These are phyloP conservation scores for Cerrena zonata DNA, from an alignment of 1,284 basidiomycete genomes.

Conservation along the genomic window DNA sequence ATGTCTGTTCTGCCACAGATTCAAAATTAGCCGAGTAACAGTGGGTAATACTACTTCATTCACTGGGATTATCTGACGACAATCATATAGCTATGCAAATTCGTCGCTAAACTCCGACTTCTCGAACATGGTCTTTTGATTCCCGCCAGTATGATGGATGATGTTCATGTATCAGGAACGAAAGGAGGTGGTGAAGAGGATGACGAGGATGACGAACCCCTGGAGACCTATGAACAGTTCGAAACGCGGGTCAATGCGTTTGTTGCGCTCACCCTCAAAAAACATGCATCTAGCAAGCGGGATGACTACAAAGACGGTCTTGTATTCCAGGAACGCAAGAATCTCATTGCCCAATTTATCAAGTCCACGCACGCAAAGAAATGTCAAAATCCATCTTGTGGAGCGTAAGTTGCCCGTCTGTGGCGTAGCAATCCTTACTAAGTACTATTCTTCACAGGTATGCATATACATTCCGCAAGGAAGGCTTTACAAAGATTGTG, in stretches of 20 bases:
- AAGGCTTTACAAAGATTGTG: conserved; percentile 90
- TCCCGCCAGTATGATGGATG: conserved; percentile 74
- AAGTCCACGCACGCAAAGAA: conserved; percentile 64
- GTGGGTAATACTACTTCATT: conserved; percentile 43
- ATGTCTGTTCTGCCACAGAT: conserved; percentile 95
- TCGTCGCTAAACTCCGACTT: conserved; percentile 81
- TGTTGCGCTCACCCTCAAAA: conserved; percentile 60
- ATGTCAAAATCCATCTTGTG: conserved; percentile 74
- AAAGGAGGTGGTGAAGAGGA: conserved; percentile 32
- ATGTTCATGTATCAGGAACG: conserved; percentile 40
- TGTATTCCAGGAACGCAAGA: conserved; percentile 85
- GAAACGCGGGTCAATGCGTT: conserved; percentile 69
- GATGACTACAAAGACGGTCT: conserved; percentile 86
- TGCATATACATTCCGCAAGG: conserved; percentile 86
- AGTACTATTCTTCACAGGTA: conserved; percentile 39
- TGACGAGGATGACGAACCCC: conserved; percentile 37
- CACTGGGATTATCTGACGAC: neutral
- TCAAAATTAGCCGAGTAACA: conserved; percentile 75
- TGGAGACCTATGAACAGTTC: conserved; percentile 57
- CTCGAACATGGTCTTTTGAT: conserved; percentile 86
- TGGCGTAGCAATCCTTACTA: neutral
- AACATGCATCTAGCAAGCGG: conserved; percentile 56
- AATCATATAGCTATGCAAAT: conserved; percentile 65
- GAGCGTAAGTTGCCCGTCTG: conserved; percentile 58
- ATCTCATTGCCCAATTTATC: conserved; percentile 79